Conservation (phyloP, 2,329 filamentous ascomycete genomes). For the Drechslera avenae region DNA sequence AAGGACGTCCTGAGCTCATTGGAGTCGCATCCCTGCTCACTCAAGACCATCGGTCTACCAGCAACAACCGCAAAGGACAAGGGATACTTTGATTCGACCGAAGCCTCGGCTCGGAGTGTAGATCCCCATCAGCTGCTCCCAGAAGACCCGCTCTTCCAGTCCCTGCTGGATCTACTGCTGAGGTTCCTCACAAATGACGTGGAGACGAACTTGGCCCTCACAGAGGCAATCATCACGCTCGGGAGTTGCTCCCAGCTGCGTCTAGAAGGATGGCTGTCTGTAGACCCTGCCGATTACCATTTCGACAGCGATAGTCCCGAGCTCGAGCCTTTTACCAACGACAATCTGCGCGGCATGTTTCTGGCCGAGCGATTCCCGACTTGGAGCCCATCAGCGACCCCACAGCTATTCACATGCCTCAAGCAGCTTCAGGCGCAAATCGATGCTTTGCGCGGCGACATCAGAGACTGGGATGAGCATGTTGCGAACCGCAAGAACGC, state of each 20-base stretch:
- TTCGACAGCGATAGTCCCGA: constrained; percentile 36
- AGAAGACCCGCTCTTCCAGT: constrained; percentile 62
- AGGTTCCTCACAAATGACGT: constrained; percentile 89
- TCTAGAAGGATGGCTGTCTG: constrained; percentile 87
- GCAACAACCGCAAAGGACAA: constrained; percentile 61
- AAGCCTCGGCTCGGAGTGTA: constrained; percentile 65
- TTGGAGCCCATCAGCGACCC: constrained; percentile 46
- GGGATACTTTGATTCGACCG: constrained; percentile 52
- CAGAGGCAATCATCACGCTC: constrained; percentile 80
- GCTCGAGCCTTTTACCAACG: constrained; percentile 32
- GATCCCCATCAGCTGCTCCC: constrained; percentile 64
- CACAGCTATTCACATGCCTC: constrained; percentile 51
- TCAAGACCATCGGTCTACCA: constrained; percentile 69
- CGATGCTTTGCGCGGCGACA: constrained; percentile 49
- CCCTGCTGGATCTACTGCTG: constrained; percentile 65
- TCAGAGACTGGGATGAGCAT: constrained; percentile 56
- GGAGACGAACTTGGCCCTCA: constrained; percentile 87
- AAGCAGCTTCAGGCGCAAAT: constrained; percentile 51
- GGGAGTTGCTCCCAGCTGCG: constrained; percentile 83
- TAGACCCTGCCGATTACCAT: constrained; percentile 62
- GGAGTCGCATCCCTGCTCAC: constrained; percentile 75
- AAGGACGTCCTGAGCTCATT: constrained; percentile 72
- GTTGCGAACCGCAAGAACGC: constrained; percentile 56
- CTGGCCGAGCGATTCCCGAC: constrained; percentile 44
- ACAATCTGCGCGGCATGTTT: constrained; percentile 40